Evolutionary conservation across 257 asterid species (phyloP).

Genomic region (Verbascum thapsus): DNA sequence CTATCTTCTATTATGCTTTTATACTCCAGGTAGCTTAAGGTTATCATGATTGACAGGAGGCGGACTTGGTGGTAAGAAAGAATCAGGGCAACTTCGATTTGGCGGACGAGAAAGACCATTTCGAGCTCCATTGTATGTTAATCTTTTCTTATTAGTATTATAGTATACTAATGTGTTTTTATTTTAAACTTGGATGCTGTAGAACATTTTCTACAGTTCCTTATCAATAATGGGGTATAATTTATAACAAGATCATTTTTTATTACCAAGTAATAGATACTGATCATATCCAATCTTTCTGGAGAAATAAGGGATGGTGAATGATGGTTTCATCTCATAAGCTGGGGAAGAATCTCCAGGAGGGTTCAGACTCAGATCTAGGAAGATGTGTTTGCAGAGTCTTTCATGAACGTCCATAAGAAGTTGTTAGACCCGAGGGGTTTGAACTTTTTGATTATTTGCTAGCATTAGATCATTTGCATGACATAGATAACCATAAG

Average conservation of each 20-base stretch:
- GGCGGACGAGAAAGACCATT: conserved; percentile 98
- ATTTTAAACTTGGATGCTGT: background rate
- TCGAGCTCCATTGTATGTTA: conserved; percentile 72
- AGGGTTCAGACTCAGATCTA: background rate
- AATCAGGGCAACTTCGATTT: conserved; percentile 96
- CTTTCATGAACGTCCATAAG: background rate
- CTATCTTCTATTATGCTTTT: conserved; percentile 16
- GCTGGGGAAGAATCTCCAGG: background rate
- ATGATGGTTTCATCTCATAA: background rate
- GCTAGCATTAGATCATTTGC: background rate
- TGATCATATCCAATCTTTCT: background rate
- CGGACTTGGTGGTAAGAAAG: conserved; percentile 96
- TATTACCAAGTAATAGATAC: background rate
- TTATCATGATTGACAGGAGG: conserved; percentile 61
- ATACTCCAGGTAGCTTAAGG: conserved; percentile 14
- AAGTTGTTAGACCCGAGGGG: background rate
- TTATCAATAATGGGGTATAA: conserved; percentile 6
- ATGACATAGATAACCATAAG: background rate
- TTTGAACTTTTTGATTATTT: too few relatives aligned
- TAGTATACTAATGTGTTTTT: conserved; percentile 1
- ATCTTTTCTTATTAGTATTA: conserved; percentile 9
- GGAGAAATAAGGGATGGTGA: background rate
- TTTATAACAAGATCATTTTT: background rate
- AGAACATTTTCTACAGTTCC: background rate
- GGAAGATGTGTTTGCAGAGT: background rate